Percentiles rank a stretch among this genome's conserved stretches.
phyloP scores from a whole-genome alignment of 768 basidiomycete species.

The Pleurotus citrinopileatus region DNA sequence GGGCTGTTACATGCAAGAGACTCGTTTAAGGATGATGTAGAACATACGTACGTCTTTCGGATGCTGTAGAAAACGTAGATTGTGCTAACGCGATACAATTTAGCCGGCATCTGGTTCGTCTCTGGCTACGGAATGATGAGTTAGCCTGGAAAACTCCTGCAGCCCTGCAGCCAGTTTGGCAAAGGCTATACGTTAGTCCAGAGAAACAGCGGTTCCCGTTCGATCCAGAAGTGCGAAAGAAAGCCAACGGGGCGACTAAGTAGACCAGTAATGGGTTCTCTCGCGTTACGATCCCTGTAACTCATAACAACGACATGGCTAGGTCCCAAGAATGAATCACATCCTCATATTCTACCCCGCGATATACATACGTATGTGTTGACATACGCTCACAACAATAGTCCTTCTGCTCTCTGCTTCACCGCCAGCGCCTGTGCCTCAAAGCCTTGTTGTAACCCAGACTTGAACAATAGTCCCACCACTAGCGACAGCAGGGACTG shows the following conservation, averaged over 20 bases:
- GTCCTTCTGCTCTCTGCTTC: slow-evolving; percentile 3
- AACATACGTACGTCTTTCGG: slow-evolving; percentile 18
- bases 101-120: slow-evolving; percentile 35
- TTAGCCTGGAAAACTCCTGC: slow-evolving; percentile 34
- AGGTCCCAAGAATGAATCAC: too few species aligned
- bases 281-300: too few species aligned
- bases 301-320: too few species aligned
- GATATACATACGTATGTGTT: not conserved
- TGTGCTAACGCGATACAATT: not conserved
- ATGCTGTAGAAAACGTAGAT: too few species aligned
- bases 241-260: slow-evolving; percentile 13
- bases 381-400: not conserved
- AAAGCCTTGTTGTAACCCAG: slow-evolving; percentile 6
- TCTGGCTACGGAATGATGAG: slow-evolving; percentile 37
- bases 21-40: slow-evolving; percentile 17
- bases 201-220: slow-evolving; percentile 35
- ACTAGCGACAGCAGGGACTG: not conserved
- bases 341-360: too few species aligned
- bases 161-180: slow-evolving; percentile 32
- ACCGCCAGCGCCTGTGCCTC: slow-evolving; percentile 6
- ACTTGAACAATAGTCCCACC: not conserved
- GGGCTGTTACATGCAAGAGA: slow-evolving; percentile 18
- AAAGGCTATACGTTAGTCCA: slow-evolving; percentile 27
- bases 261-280: not conserved
- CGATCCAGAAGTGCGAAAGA: slow-evolving; percentile 31